Evolutionary conservation across 139 green algal genomes (phyloP).

Genomic region (Chlamydomonas schloesseri): DNA sequence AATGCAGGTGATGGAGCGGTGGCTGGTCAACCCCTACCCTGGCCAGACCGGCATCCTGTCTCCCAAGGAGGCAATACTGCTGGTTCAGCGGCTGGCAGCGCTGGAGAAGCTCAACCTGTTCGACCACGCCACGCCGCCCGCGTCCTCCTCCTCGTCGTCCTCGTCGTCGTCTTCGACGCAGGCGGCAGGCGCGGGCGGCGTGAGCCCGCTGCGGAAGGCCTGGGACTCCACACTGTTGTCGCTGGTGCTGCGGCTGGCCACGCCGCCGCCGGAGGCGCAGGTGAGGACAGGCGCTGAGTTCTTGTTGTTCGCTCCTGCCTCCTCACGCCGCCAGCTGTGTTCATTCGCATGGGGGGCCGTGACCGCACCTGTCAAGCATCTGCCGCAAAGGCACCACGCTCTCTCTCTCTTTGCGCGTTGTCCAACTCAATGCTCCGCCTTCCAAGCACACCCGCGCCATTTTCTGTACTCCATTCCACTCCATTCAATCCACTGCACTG

Average conservation of each 20-base stretch:
- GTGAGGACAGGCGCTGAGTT: no score
- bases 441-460: no score
- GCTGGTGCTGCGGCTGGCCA: constrained; percentile 24
- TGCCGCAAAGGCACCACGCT: no score
- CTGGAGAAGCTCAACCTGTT: constrained; percentile 72
- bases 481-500: no score
- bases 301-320: no score
- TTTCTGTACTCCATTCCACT: no score
- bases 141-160: background rate
- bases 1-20: constrained; percentile 59
- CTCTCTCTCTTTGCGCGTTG: no score
- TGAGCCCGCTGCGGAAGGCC: background rate
- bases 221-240: constrained; percentile 42
- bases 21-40: constrained; percentile 59
- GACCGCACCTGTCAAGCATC: no score
- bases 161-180: background rate
- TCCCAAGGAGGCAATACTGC: constrained; percentile 86
- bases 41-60: constrained; percentile 62
- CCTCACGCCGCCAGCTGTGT: no score
- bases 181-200: background rate
- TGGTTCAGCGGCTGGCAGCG: constrained; percentile 86
- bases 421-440: no score
- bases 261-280: constrained; percentile 4
- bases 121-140: constrained; percentile 10
- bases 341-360: no score